Conservation (phyloP, 2,329 filamentous ascomycete species). For the Rhynchosporium agropyri region DNA sequence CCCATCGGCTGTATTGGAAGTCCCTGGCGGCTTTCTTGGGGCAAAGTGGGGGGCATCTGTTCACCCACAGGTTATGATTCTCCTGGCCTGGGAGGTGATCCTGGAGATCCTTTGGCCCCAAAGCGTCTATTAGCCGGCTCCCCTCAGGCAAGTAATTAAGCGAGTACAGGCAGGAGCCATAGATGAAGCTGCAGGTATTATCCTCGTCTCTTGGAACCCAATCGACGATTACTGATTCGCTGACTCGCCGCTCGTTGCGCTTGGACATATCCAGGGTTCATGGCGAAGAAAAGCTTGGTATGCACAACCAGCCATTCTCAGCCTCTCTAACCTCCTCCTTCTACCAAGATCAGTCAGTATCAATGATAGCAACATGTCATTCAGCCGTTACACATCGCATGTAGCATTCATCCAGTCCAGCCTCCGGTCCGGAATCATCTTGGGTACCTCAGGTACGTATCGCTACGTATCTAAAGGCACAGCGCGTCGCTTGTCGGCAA, state of each 20-base stretch:
- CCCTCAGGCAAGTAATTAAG: too few relatives aligned
- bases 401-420: background rate
- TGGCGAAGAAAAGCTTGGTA: slow-evolving; percentile 26
- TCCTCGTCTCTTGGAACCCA: too few relatives aligned
- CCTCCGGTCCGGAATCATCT: background rate
- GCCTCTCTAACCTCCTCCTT: slow-evolving; percentile 2
- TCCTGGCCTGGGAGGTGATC: too few relatives aligned
- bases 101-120: background rate
- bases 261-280: slow-evolving; percentile 20
- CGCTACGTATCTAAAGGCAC: background rate
- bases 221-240: too few relatives aligned
- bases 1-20: background rate
- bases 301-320: slow-evolving; percentile 7
- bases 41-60: slow-evolving; percentile 1
- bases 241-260: slow-evolving; percentile 7
- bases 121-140: slow-evolving; percentile 12
- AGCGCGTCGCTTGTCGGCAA: slow-evolving; percentile 18
- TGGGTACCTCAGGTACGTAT: background rate
- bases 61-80: background rate
- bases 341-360: background rate
- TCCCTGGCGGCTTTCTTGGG: slow-evolving; percentile 21
- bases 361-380: slow-evolving; percentile 1
- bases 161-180: too few relatives aligned
- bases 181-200: too few relatives aligned
- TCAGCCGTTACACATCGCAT: slow-evolving; percentile 18